Evolutionary conservation across 768 basidiomycete genomes (phyloP).

Genomic region (Myochromella boudieri): DNA sequence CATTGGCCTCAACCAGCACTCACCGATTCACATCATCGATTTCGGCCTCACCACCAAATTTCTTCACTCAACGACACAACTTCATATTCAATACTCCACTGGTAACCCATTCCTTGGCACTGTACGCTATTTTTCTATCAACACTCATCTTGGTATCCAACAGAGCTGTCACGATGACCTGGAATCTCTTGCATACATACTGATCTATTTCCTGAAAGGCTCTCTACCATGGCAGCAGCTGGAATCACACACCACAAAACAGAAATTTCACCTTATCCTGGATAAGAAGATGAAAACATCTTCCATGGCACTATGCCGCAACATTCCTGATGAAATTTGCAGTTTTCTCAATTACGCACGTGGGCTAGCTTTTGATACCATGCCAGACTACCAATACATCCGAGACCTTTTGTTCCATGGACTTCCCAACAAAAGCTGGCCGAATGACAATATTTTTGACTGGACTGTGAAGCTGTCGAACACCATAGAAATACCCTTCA

Average conservation of each 20-base stretch:
- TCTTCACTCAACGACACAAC: slow-evolving; percentile 32
- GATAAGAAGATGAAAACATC: slow-evolving; percentile 49
- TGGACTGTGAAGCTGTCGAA: slow-evolving; percentile 26
- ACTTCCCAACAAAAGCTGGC: slow-evolving; percentile 40
- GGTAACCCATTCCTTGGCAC: slow-evolving; percentile 86
- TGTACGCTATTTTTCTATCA: slow-evolving; percentile 81
- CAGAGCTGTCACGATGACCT: slow-evolving; percentile 80
- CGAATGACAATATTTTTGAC: slow-evolving; percentile 60
- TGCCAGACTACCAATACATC: slow-evolving; percentile 61
- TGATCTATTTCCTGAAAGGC: slow-evolving; percentile 87
- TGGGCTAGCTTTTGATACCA: slow-evolving; percentile 56
- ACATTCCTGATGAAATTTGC: slow-evolving; percentile 69
- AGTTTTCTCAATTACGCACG: slow-evolving; percentile 60
- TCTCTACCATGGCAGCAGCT: slow-evolving; percentile 61
- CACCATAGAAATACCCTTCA: too few species aligned
- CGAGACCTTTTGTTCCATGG: slow-evolving; percentile 52
- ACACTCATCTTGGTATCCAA: slow-evolving; percentile 81
- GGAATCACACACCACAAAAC: background rate
- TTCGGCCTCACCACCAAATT: background rate
- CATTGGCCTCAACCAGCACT: slow-evolving; percentile 41
- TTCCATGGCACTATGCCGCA: slow-evolving; percentile 71
- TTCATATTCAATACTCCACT: slow-evolving; percentile 42
- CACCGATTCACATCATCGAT: background rate
- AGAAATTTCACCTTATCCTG: slow-evolving; percentile 6
- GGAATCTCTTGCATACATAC: slow-evolving; percentile 82